phyloP scores from a whole-genome alignment of 2,329 filamentous ascomycete species.

The Teratosphaeria epicoccoides region DNA sequence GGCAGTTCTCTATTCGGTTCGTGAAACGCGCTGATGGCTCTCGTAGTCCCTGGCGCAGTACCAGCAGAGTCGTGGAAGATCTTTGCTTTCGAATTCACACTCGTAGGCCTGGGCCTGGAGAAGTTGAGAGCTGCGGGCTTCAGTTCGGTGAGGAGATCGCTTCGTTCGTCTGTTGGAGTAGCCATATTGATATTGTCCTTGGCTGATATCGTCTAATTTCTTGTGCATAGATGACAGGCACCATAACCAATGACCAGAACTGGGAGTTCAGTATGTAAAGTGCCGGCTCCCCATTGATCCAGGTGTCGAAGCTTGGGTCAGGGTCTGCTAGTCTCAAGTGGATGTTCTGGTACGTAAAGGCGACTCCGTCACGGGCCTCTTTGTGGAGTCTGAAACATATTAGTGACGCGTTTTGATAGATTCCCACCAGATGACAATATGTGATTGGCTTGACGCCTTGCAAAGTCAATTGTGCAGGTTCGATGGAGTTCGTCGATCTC shows the following conservation, averaged over 20 bases:
- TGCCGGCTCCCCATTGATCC: background rate
- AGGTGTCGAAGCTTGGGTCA: background rate
- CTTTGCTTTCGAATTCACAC: conserved; percentile 5
- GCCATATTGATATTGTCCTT: background rate
- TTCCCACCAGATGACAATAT: background rate
- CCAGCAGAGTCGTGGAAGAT: conserved; percentile 5
- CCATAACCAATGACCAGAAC: background rate
- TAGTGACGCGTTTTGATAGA: background rate
- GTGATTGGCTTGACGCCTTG: background rate
- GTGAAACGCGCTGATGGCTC: conserved; percentile 12
- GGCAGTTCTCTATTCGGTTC: conserved; percentile 5
- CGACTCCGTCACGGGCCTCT: background rate
- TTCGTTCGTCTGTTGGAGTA: conserved; percentile 2
- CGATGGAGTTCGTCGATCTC: background rate
- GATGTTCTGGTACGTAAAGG: background rate
- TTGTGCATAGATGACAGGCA: background rate
- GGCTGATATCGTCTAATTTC: background rate
- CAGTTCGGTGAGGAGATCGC: conserved; percentile 4
- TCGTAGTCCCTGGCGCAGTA: conserved; percentile 1
- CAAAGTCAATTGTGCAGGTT: background rate
- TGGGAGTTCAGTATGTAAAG: background rate
- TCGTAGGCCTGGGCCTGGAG: conserved; percentile 13
- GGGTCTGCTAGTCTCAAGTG: background rate
- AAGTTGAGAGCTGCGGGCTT: conserved; percentile 16
- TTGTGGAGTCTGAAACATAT: background rate